These are phyloP conservation scores for Ganoderma resinaceum DNA, from an alignment of 1,284 basidiomycete genomes.

Conservation along the genomic window DNA sequence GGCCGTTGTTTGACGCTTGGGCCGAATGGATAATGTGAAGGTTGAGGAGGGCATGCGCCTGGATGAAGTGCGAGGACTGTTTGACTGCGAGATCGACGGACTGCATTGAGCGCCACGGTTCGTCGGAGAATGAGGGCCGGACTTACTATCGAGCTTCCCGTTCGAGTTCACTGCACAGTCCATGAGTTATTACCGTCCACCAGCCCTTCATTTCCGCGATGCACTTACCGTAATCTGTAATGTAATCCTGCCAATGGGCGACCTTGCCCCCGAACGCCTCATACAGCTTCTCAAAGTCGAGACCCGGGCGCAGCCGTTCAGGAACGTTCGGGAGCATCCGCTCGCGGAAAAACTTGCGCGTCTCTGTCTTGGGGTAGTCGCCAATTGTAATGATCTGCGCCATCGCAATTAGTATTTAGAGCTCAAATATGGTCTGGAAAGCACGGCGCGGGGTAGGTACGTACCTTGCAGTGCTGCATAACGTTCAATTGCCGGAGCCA, in stretches of 20 bases:
- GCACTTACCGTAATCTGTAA: constrained; percentile 67
- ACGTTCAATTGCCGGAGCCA: constrained; percentile 80
- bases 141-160: constrained; percentile 50
- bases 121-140: background rate
- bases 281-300: constrained; percentile 77
- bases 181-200: constrained; percentile 3
- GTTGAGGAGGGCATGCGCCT: constrained; percentile 77
- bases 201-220: constrained; percentile 4
- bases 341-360: constrained; percentile 68
- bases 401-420: constrained; percentile 12
- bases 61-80: constrained; percentile 77
- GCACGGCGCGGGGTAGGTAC: constrained; percentile 15
- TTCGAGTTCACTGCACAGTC: constrained; percentile 41
- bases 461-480: constrained; percentile 81
- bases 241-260: constrained; percentile 80
- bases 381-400: constrained; percentile 76
- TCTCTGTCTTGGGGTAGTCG: constrained; percentile 77
- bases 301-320: constrained; percentile 53
- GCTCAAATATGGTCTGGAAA: background rate
- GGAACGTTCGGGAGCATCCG: constrained; percentile 68
- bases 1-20: constrained; percentile 48
- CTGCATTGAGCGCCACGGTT: constrained; percentile 15
- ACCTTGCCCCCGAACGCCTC: constrained; percentile 84
- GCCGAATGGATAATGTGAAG: constrained; percentile 79
- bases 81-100: constrained; percentile 53